Base-by-base conservation (phyloP, 139 green algal genomes). In the Prasinococcaceae sp. region DNA sequence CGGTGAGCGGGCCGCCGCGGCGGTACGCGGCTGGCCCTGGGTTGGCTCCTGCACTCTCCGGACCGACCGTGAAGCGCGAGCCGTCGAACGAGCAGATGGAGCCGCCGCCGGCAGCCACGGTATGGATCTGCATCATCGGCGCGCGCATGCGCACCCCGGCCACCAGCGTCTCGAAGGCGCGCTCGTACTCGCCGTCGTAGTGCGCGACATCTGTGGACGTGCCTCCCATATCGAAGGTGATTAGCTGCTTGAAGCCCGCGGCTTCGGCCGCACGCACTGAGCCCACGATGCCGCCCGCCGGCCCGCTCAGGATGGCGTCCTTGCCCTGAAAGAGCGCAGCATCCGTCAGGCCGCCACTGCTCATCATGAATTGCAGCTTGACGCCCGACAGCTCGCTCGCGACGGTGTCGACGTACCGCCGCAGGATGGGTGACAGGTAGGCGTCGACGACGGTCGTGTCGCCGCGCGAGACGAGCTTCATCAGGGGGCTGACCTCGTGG, bases 151-250 rank as follows among this genome's bases (percentile, higher is more conserved):
- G 75, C 19, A 89, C 71, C 23, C 88, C 89, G 8, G 89, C 88
- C 0, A 82, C 94, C 29, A 75, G 84, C 60, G 79, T 90, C 63
- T 97, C 89, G 60, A 60, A 38, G 10, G 70, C 58, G 10, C 72
- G 68, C 39, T 76, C 68, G 46, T 58, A 72, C 6, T 20, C 24
- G 1, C 45, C 53, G 10, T 80, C 89, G 49, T 82, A 97, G 20
- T 89, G 72, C 4, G 70, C 86, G 4, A 97, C 89, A 54, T 97
- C 89, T 48, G 80, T 90, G 37, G 56, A 78, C 24, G 80, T 89
- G 44, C 80, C 89, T 17, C 89, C 89, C 89, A 97, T 97, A 65
- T 97, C 89, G 59, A 97, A 97, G 6, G 89, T 89, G 61, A 97
- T 95, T 8, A 92, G 66, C 65, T 94, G 76, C 17, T 35, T 44